These are phyloP conservation scores for Diaporthe helianthi DNA, from an alignment of 2,329 filamentous ascomycete genomes.

Conservation along the genomic window DNA sequence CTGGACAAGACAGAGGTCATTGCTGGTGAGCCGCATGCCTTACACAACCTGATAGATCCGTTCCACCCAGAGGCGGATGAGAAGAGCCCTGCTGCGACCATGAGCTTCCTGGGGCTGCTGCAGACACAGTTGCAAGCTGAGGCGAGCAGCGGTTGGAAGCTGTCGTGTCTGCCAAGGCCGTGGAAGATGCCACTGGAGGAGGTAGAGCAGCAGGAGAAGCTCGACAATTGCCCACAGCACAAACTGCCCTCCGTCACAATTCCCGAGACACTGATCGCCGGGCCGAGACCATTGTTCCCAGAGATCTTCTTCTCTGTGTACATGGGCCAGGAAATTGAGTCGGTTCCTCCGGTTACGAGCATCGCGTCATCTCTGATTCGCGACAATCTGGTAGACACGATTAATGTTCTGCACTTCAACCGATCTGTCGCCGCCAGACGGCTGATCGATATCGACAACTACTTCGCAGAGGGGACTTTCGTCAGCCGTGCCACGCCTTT, in stretches of 20 bases:
- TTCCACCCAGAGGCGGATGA: constrained; percentile 72
- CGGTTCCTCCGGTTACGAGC: constrained; percentile 78
- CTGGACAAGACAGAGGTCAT: constrained; percentile 96
- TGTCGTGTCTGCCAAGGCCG: constrained; percentile 72
- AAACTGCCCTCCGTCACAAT: constrained; percentile 77
- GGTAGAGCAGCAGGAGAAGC: constrained; percentile 65
- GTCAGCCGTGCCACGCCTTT: constrained; percentile 93
- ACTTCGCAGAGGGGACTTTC: constrained; percentile 89
- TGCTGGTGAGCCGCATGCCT: constrained; percentile 82
- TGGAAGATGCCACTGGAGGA: constrained; percentile 70
- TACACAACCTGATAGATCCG: constrained; percentile 87
- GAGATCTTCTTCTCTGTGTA: constrained; percentile 96
- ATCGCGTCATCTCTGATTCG: constrained; percentile 85
- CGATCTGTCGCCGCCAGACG: constrained; percentile 85
- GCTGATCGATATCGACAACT: constrained; percentile 93
- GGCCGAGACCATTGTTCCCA: constrained; percentile 80
- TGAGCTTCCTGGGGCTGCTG: constrained; percentile 78
- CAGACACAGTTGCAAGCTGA: constrained; percentile 87
- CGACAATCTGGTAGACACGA: constrained; percentile 87
- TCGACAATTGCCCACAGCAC: constrained; percentile 72
- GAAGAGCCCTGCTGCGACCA: constrained; percentile 66
- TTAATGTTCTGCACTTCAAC: constrained; percentile 94
- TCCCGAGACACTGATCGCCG: constrained; percentile 77
- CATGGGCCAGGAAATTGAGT: constrained; percentile 83
- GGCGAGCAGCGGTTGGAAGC: constrained; percentile 75